Conservation (phyloP, 2,329 filamentous ascomycete species). For the Graphilbum sp. region DNA sequence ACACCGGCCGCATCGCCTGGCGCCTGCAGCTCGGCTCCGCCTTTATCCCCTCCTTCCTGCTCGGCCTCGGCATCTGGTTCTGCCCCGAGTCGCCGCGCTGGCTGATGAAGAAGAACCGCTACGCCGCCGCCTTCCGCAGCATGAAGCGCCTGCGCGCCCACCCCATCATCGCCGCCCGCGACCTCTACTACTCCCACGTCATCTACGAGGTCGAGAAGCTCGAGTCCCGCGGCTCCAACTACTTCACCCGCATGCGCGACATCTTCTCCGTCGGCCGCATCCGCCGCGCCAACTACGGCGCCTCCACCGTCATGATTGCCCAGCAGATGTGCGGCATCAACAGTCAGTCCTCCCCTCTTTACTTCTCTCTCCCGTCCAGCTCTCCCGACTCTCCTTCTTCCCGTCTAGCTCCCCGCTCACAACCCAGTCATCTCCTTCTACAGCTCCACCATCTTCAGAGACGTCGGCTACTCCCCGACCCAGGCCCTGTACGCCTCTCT, state of each 20-base stretch:
- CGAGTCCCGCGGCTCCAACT: conserved; percentile 18
- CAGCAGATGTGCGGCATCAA: conserved; percentile 43
- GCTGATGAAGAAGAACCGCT: conserved; percentile 45
- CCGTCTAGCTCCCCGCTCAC: neutral
- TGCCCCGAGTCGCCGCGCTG: conserved; percentile 46
- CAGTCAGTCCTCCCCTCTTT: conserved; percentile 13
- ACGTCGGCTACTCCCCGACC: conserved; percentile 22
- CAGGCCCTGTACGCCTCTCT: conserved; percentile 24
- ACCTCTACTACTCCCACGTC: conserved; percentile 42
- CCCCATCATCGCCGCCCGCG: conserved; percentile 42
- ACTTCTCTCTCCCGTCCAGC: neutral
- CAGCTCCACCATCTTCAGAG: conserved; percentile 26
- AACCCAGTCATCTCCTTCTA: conserved; percentile 27
- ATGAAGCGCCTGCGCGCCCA: conserved; percentile 40
- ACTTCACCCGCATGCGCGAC: conserved; percentile 35
- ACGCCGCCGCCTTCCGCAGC: conserved; percentile 37
- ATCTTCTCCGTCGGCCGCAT: conserved; percentile 41
- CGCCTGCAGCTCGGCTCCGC: conserved; percentile 46
- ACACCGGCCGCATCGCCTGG: conserved; percentile 39
- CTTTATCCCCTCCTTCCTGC: conserved; percentile 46
- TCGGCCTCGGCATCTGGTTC: conserved; percentile 39
- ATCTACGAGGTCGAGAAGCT: conserved; percentile 28
- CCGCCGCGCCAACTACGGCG: conserved; percentile 46
- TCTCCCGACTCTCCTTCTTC: neutral
- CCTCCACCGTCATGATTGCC: conserved; percentile 50